Conservation (phyloP, 805 yeast species). For the Yarrowia sp. region DNA sequence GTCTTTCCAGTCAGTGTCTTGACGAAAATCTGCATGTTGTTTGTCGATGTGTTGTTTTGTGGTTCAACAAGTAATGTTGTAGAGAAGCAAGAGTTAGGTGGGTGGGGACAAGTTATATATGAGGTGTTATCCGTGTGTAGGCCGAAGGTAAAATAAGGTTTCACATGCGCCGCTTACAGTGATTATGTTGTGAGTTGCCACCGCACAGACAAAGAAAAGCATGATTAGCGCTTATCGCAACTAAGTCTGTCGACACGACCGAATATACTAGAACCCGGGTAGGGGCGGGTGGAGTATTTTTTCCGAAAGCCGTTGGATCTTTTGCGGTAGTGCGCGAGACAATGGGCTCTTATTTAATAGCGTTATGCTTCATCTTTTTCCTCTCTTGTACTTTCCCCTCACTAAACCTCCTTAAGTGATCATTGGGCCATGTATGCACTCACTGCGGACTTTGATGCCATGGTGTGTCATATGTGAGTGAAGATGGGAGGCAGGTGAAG, state of each 20-base stretch:
- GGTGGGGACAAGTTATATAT: slow-evolving; percentile 37
- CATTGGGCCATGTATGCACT: not conserved
- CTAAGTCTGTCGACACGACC: slow-evolving; percentile 1
- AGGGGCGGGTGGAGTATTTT: not conserved
- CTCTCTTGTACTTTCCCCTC: not conserved
- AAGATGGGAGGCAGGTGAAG: no score
- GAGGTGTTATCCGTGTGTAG: slow-evolving; percentile 34
- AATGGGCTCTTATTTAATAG: no score
- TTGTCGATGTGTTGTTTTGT: slow-evolving; percentile 7
- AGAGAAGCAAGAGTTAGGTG: slow-evolving; percentile 16
- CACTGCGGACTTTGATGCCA: not conserved
- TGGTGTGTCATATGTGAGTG: slow-evolving; percentile 7
- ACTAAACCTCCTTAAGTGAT: not conserved
- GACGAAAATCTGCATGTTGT: slow-evolving; percentile 71
- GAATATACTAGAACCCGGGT: slow-evolving; percentile 15
- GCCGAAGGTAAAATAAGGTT: slow-evolving; percentile 8
- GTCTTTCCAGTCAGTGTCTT: slow-evolving; percentile 91
- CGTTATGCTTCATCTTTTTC: no score
- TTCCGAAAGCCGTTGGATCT: no score
- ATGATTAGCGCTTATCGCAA: slow-evolving; percentile 36
- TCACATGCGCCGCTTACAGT: slow-evolving; percentile 34
- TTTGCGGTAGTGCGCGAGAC: no score
- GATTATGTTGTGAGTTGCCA: slow-evolving; percentile 38
- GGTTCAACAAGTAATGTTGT: slow-evolving; percentile 14
- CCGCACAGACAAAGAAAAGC: slow-evolving; percentile 34